Conservation (phyloP, 768 basidiomycete genomes). For the Neoboletus subvelutipes region DNA sequence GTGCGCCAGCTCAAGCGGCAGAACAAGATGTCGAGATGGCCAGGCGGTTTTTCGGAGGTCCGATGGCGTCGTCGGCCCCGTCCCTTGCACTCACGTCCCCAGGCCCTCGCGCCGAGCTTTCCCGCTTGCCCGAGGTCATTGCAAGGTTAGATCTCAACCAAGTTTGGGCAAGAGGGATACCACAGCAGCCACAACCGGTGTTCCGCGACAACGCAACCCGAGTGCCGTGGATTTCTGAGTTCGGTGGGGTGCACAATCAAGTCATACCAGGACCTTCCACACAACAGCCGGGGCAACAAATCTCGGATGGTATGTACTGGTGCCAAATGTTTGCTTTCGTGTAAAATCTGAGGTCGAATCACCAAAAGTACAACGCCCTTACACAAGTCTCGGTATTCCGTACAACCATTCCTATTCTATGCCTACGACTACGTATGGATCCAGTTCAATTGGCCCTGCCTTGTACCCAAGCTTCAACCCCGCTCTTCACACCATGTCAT, state of each 20-base stretch:
- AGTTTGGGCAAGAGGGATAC: slow-evolving; percentile 54
- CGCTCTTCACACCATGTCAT: slow-evolving; percentile 21
- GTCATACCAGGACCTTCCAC: slow-evolving; percentile 24
- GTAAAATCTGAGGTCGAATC: slow-evolving; percentile 5
- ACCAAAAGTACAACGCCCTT: slow-evolving; percentile 38
- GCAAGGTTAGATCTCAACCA: slow-evolving; percentile 43
- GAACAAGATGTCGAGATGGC: slow-evolving; percentile 74
- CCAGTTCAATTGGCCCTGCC: slow-evolving; percentile 33
- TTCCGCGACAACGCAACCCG: slow-evolving; percentile 35
- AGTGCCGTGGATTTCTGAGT: slow-evolving; percentile 60
- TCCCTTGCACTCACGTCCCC: slow-evolving; percentile 37
- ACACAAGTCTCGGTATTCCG: slow-evolving; percentile 35
- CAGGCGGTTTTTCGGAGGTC: slow-evolving; percentile 72
- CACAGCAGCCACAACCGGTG: slow-evolving; percentile 40
- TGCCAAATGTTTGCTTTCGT: neutral
- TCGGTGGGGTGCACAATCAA: slow-evolving; percentile 35
- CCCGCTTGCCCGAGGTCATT: slow-evolving; percentile 20
- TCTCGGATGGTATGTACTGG: slow-evolving; percentile 24
- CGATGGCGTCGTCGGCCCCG: slow-evolving; percentile 33
- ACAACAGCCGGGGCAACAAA: slow-evolving; percentile 33
- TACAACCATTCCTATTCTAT: slow-evolving; percentile 38
- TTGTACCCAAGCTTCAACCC: slow-evolving; percentile 35
- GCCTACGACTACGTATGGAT: slow-evolving; percentile 31
- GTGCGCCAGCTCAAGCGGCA: slow-evolving; percentile 46
- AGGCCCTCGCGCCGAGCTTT: slow-evolving; percentile 33